Conservation (phyloP, 306 rosid genomes). For the Prunus campanulata region DNA sequence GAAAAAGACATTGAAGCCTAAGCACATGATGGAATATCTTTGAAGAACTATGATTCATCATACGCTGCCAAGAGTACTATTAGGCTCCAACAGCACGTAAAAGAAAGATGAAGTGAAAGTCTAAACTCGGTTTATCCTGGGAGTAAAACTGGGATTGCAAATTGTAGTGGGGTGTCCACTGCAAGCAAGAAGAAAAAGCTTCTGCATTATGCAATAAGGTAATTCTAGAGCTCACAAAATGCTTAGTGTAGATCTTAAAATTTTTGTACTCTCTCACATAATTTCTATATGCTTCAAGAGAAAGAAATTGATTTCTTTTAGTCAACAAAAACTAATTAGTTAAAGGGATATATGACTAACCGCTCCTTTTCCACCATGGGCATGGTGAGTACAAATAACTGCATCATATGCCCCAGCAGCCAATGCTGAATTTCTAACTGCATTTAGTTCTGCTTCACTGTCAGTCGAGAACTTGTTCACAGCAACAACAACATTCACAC, state of each 20-base stretch:
- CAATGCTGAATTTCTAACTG: slow-evolving; percentile 65
- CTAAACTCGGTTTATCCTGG: neutral
- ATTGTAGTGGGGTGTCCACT: neutral
- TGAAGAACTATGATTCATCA: neutral
- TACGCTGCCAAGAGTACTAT: neutral
- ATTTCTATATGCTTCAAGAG: neutral
- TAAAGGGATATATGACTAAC: slow-evolving; percentile 44
- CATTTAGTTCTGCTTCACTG: slow-evolving; percentile 79
- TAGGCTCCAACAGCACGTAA: neutral
- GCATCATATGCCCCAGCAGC: slow-evolving; percentile 93
- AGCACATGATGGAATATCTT: neutral
- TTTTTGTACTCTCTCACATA: neutral
- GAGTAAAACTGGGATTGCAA: neutral
- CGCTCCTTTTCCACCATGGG: slow-evolving; percentile 98
- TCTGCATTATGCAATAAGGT: neutral
- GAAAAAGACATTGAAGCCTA: neutral
- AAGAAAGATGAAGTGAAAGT: neutral
- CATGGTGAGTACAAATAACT: slow-evolving; percentile 86
- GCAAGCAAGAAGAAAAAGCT: too few species aligned
- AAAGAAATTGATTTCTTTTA: neutral
- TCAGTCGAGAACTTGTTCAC: slow-evolving; percentile 88
- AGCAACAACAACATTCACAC: slow-evolving; percentile 92
- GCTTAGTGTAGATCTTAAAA: neutral
- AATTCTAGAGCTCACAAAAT: too few species aligned
- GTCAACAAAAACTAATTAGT: neutral